Evolutionary conservation across 1,284 basidiomycete genomes (phyloP).

Genomic region (Neolentinus lepideus): DNA sequence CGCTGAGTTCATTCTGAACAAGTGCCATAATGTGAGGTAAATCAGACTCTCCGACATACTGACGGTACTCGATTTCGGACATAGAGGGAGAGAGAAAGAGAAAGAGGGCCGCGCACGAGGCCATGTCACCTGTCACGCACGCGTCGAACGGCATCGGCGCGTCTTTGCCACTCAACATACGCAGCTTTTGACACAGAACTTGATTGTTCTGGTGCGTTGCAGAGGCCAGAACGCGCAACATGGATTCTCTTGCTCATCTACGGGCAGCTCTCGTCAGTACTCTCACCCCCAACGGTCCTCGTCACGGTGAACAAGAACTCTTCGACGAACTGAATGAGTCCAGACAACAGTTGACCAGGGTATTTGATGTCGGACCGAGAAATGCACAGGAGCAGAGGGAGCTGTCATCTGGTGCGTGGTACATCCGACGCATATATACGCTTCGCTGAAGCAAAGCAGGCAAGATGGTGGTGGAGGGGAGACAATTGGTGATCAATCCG

Average conservation of each 20-base stretch:
- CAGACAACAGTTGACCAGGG: conserved; percentile 48
- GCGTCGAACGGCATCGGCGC: too few relatives aligned
- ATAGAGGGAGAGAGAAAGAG: conserved; percentile 21
- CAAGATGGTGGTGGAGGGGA: conserved; percentile 51
- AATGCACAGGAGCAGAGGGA: conserved; percentile 61
- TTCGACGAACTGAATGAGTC: conserved; percentile 67
- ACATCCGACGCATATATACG: neutral
- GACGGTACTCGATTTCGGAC: conserved; percentile 58
- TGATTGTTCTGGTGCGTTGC: neutral
- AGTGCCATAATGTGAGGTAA: conserved; percentile 77
- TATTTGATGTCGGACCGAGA: conserved; percentile 59
- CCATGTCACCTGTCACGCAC: neutral
- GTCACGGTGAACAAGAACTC: conserved; percentile 60
- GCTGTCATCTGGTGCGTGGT: conserved; percentile 59
- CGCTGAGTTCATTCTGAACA: conserved; percentile 89
- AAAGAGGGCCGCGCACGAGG: neutral
- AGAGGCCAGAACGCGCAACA: conserved; percentile 11
- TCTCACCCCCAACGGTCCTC: conserved; percentile 29
- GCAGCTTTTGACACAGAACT: too few relatives aligned
- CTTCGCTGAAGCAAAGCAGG: conserved; percentile 32
- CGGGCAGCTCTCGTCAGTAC: conserved; percentile 32
- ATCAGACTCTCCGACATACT: conserved; percentile 73
- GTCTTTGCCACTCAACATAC: too few relatives aligned
- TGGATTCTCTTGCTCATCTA: conserved; percentile 38
- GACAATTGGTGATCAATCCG: conserved; percentile 55